phyloP scores from a whole-genome alignment of 2,329 filamentous ascomycete species.

The Alternaria tenuissima region DNA sequence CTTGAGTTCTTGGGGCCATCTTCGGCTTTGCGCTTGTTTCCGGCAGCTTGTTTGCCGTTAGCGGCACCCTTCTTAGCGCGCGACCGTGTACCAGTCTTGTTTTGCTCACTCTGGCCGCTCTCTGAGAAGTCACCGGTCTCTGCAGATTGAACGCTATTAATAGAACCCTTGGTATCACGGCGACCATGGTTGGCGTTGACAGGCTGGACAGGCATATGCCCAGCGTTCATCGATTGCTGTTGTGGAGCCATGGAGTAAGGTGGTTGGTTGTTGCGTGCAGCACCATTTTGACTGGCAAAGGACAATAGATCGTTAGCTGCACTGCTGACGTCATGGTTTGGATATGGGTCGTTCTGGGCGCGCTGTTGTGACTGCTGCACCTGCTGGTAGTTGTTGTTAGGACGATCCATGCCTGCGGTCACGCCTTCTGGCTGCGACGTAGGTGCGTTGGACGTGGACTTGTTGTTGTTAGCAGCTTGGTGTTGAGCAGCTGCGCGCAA shows the following conservation, averaged over 20 bases:
- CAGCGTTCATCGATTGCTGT: slow-evolving; percentile 49
- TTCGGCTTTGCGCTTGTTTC: slow-evolving; percentile 75
- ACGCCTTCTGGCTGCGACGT: slow-evolving; percentile 57
- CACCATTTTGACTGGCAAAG: slow-evolving; percentile 75
- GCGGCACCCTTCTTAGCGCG: slow-evolving; percentile 48
- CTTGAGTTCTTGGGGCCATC: slow-evolving; percentile 72
- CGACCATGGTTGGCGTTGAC: slow-evolving; percentile 61
- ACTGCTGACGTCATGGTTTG: slow-evolving; percentile 89
- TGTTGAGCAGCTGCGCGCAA: slow-evolving; percentile 73
- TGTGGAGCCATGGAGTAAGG: slow-evolving; percentile 55
- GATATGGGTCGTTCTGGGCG: slow-evolving; percentile 70
- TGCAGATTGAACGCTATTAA: slow-evolving; percentile 65
- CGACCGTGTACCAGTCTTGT: slow-evolving; percentile 64
- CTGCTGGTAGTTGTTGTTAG: slow-evolving; percentile 63
- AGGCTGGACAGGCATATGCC: slow-evolving; percentile 59
- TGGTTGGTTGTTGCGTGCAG: slow-evolving; percentile 63
- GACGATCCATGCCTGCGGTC: slow-evolving; percentile 60
- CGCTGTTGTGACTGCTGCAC: slow-evolving; percentile 49
- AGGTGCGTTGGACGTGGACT: slow-evolving; percentile 51
- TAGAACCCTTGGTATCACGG: slow-evolving; percentile 59
- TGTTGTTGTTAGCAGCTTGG: slow-evolving; percentile 50
- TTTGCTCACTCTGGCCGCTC: slow-evolving; percentile 69
- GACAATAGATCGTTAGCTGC: slow-evolving; percentile 94
- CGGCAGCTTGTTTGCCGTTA: slow-evolving; percentile 47
- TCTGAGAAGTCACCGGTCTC: slow-evolving; percentile 74